A percentile compares a stretch with the other conserved stretches of the same genome.
Evolutionary conservation across 257 asterid genomes (phyloP).

Genomic region (Solanum dulcamara): DNA sequence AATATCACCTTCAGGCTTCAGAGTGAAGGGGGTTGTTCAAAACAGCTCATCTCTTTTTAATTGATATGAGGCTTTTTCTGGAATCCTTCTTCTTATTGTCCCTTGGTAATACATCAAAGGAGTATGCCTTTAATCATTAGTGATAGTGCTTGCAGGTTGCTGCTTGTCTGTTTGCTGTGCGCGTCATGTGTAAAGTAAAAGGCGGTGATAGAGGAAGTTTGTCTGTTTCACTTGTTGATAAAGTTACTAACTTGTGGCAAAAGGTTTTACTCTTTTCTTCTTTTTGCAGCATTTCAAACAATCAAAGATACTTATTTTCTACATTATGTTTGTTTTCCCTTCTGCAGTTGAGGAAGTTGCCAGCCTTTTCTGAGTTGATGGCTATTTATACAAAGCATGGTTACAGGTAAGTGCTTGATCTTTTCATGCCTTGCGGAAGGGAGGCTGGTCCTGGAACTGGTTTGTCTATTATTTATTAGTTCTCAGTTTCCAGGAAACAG

Average conservation of each 20-base stretch:
- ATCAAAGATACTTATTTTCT: constrained; percentile 1
- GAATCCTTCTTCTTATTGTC: background rate
- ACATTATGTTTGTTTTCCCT: constrained; percentile 4
- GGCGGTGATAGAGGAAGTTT: constrained; percentile 58
- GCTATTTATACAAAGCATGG: constrained; percentile 57
- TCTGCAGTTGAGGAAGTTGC: constrained; percentile 58
- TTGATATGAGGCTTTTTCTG: background rate
- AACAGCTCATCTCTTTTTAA: background rate
- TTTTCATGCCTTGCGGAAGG: background rate
- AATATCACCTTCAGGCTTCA: background rate
- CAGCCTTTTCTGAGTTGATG: constrained; percentile 62
- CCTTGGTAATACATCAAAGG: background rate
- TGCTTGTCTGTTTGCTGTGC: constrained; percentile 55
- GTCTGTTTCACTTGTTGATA: constrained; percentile 56
- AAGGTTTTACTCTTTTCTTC: constrained; percentile 37
- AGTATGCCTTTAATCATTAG: background rate
- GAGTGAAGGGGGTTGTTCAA: background rate
- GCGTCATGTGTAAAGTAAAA: constrained; percentile 55
- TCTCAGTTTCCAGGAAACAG: no score
- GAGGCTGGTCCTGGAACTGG: background rate
- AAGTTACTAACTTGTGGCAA: constrained; percentile 35
- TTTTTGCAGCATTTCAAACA: background rate
- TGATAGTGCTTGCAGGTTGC: constrained; percentile 44
- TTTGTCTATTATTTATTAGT: background rate
- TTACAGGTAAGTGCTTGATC: constrained; percentile 48